These are phyloP conservation scores for Trichoderma cornu-damae DNA, from an alignment of 2,329 filamentous ascomycete species.

Conservation along the genomic window DNA sequence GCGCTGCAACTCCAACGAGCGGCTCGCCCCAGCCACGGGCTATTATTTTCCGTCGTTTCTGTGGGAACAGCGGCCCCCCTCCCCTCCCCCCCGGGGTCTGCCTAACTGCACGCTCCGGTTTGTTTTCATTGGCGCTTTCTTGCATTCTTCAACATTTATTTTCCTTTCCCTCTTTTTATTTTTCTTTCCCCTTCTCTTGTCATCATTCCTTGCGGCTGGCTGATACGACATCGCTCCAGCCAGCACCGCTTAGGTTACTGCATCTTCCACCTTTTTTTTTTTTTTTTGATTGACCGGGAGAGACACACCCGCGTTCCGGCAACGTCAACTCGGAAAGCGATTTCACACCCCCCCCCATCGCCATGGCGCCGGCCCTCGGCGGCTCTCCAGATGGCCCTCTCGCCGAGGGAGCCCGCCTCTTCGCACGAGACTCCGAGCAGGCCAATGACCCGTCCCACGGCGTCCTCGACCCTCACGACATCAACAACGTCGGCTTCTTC, in stretches of 20 bases:
- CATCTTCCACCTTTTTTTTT: background rate
- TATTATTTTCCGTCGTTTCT: constrained; percentile 25
- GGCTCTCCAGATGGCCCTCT: constrained; percentile 39
- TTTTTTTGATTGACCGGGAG: too few species aligned
- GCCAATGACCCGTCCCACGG: constrained; percentile 42
- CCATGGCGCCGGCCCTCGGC: constrained; percentile 39
- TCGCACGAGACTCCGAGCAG: constrained; percentile 30
- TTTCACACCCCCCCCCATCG: too few species aligned
- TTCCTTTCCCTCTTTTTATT: too few species aligned
- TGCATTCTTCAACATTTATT: background rate
- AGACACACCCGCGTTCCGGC: constrained; percentile 25
- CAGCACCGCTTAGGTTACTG: background rate
- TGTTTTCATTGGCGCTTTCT: background rate
- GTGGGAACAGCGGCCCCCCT: constrained; percentile 23
- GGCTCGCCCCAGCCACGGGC: constrained; percentile 24
- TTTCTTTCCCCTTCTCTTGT: background rate
- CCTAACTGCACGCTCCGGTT: constrained; percentile 21
- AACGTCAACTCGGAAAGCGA: background rate
- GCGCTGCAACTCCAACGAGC: constrained; percentile 11
- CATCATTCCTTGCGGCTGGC: constrained; percentile 24
- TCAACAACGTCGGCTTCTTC: constrained; percentile 69
- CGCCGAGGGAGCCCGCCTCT: constrained; percentile 37
- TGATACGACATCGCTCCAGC: constrained; percentile 20
- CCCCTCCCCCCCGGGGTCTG: background rate
- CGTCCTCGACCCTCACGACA: constrained; percentile 49